Evolutionary conservation across 1,139 yeast species (phyloP), one percentile per base, ranked within the genome.

Genomic region (Lodderomyces oxycetoniae): DNA sequence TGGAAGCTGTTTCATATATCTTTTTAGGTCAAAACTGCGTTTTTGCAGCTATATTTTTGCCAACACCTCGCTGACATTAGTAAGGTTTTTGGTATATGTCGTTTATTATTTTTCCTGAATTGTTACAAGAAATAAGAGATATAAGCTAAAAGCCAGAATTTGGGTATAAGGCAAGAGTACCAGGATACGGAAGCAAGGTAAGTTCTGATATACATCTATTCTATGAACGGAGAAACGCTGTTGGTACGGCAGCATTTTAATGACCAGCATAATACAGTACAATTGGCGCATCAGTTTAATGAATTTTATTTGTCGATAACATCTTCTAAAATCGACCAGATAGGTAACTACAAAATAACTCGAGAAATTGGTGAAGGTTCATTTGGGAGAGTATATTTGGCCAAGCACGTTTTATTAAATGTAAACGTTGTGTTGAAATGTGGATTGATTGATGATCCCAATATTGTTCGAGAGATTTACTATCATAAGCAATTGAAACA

Each of bases 341-440:
- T 89, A 11, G 96, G 96, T 0, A 84, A 82, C 55, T 89, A 89
- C 52, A 65, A 69, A 36, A 76, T 89, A 9, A 52, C 77, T 8
- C 67, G 77, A 40, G 86, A 79, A 40, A 79, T 89, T 14, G 96
- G 95, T 2, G 88, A 85, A 49, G 96, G 96, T 1, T 77, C 95
- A 9, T 91, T 88, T 66, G 96, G 97, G 5, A 85, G 84, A 50
- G 95, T 88, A 1, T 91, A 83, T 52, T 62, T 89, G 28, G 97
- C 96, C 1, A 65, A 66, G 21, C 97, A 91, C 52, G 71, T 72
- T 31, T 66, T 87, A 32, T 71, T 95, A 8, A 77, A 78, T 39
- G 68, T 78, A 15, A 79, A 80, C 48, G 95, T 86, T 4, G 97
- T 93, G 19, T 59, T 91, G 38, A 91, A 91, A 50, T 82, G 91